Percentiles rank a stretch among this genome's conserved stretches.
Conservation (phyloP, 23 red algal genomes). For the Gracilariopsis chorda region DNA sequence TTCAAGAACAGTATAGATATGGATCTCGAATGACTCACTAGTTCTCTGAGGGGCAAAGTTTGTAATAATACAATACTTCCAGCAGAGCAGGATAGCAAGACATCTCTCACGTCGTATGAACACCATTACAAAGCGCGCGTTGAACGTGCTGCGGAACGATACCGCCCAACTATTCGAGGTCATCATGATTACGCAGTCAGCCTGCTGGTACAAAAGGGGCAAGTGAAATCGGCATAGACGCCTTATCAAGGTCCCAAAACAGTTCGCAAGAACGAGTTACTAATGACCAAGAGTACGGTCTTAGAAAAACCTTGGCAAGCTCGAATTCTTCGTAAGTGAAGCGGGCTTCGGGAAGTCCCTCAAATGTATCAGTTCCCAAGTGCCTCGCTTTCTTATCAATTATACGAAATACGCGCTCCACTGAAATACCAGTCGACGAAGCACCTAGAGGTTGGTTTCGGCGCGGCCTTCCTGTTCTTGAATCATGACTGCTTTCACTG, state of each 20-base stretch:
- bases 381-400: conserved; percentile 53
- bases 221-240: not conserved
- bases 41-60: too few relatives aligned
- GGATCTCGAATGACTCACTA: too few relatives aligned
- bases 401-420: conserved; percentile 39
- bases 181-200: too few relatives aligned
- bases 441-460: not conserved
- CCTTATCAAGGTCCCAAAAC: not conserved
- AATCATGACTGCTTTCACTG: not conserved
- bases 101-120: too few relatives aligned
- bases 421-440: conserved; percentile 25
- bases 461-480: not conserved
- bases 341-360: conserved; percentile 20
- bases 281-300: not conserved
- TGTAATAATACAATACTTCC: too few relatives aligned
- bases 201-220: not conserved
- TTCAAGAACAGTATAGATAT: too few relatives aligned
- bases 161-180: too few relatives aligned
- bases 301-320: not conserved
- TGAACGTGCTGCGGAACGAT: too few relatives aligned
- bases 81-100: too few relatives aligned
- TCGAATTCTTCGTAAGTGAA: conserved; percentile 44
- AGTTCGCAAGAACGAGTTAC: not conserved
- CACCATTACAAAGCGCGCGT: too few relatives aligned
- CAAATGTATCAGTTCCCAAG: conserved; percentile 39